These are phyloP conservation scores for Amphichorda felina DNA, from an alignment of 2,329 filamentous ascomycete species.

Conservation along the genomic window DNA sequence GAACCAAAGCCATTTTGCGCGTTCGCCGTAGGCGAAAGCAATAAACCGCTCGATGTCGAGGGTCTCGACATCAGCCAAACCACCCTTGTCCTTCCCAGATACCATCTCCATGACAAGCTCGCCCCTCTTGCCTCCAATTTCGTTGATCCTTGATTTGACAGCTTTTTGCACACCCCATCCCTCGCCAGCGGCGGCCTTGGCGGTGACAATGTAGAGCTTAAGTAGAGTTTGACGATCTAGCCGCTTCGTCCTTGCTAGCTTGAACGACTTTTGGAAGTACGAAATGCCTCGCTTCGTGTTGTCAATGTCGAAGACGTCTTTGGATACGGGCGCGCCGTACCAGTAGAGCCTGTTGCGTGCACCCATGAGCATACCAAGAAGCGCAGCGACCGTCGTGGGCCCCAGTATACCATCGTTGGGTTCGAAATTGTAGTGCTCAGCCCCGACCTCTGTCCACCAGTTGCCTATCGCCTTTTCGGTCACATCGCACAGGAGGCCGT, in stretches of 20 bases:
- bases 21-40: slow-evolving; percentile 65
- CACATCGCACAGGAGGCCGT: slow-evolving; percentile 84
- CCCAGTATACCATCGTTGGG: slow-evolving; percentile 87
- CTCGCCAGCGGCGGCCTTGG: slow-evolving; percentile 81
- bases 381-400: slow-evolving; percentile 77
- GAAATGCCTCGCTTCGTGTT: slow-evolving; percentile 73
- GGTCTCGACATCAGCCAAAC: slow-evolving; percentile 87
- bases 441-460: slow-evolving; percentile 93
- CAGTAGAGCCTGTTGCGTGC: slow-evolving; percentile 82
- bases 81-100: slow-evolving; percentile 72
- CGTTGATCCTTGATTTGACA: slow-evolving; percentile 89
- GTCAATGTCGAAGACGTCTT: slow-evolving; percentile 83
- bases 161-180: slow-evolving; percentile 88
- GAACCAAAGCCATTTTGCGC: slow-evolving; percentile 88
- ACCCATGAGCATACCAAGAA: slow-evolving; percentile 81
- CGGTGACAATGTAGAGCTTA: slow-evolving; percentile 69
- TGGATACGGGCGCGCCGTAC: slow-evolving; percentile 70
- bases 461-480: slow-evolving; percentile 84
- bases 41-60: slow-evolving; percentile 78
- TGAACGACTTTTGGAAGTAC: slow-evolving; percentile 82
- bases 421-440: slow-evolving; percentile 84
- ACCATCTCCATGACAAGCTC: slow-evolving; percentile 96
- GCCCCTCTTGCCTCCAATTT: slow-evolving; percentile 85
- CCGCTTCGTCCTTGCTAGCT: slow-evolving; percentile 64
- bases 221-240: slow-evolving; percentile 77